Evolutionary conservation across 1,139 yeast species (phyloP), one percentile per base, ranked within the genome.

Genomic region (Taphrina deformans): DNA sequence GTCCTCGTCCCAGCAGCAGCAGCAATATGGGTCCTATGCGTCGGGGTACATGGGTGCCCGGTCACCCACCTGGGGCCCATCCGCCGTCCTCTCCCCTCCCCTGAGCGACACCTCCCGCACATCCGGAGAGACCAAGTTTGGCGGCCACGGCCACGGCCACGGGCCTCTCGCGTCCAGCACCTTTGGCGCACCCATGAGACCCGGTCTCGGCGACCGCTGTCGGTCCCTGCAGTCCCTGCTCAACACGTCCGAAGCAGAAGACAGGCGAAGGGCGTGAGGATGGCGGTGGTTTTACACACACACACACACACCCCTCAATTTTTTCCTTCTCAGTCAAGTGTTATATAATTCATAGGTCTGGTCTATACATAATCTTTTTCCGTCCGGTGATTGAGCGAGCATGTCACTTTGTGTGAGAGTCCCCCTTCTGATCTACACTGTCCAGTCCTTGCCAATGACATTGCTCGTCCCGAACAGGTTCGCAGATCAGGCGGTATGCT

Each of bases 141-240:
- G 50, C 18, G 14, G 14, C 35, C 35, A 31, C 35, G 2, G 14
- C 35, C 9, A 31, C 35, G 14, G 14, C 35, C 9, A 29, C 10
- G 10, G 14, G 14, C 9, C 9, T 14, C 2, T 14, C 2, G 35
- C 14, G 14, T 2, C 5, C 5, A 10, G 14, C 2, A 12, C 41
- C 2, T 38, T 38, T 38, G 45, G 56, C 16, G 48, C 48, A 9
- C 48, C 48, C 48, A 45, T 27, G 27, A 27, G 62, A 16, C 55
- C 55, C 21, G 55, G 41, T 2, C 31, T 33, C 46, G 55, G 44
- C 23, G 53, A 35, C 18, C 62, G 62, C 18, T 48, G 62, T 45
- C 53, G 55, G 14, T 44, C 55, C 27, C 40, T 59, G 24, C 63
- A 59, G 24, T 59, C 63, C 3, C 40, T 59, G n/a, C 50, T 59